Evolutionary conservation across 1,284 basidiomycete species (phyloP).

Genomic region (Veloboletus limbatus): DNA sequence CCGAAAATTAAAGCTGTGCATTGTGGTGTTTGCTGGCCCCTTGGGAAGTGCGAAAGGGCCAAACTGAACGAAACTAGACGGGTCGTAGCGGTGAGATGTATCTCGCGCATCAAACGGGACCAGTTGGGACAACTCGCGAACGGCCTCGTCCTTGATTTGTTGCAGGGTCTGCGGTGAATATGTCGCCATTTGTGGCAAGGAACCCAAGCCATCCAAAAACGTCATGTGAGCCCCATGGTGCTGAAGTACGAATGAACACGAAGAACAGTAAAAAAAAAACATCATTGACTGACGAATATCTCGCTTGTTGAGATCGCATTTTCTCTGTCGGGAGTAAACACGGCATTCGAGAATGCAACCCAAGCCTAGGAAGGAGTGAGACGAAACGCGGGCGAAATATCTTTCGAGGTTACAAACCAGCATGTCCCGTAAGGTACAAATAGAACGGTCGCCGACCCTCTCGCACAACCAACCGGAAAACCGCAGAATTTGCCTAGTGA

Average conservation of each 20-base stretch:
- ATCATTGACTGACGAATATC: conserved; percentile 64
- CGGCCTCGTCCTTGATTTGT: conserved; percentile 50
- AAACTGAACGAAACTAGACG: conserved; percentile 51
- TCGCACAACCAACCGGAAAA: conserved; percentile 82
- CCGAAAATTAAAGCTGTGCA: conserved; percentile 73
- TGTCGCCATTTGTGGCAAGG: conserved; percentile 65
- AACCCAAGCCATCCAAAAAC: conserved; percentile 79
- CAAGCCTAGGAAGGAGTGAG: conserved; percentile 64
- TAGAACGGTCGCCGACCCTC: conserved; percentile 63
- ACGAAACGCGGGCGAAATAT: conserved; percentile 5
- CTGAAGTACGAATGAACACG: conserved; percentile 39
- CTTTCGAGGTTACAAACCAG: conserved; percentile 52
- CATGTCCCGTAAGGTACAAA: conserved; percentile 85
- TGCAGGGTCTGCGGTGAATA: conserved; percentile 51
- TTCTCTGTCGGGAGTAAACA: conserved; percentile 38
- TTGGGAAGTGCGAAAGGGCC: conserved; percentile 75
- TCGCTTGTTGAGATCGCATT: conserved; percentile 45
- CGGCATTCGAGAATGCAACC: conserved; percentile 83
- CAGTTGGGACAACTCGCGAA: conserved; percentile 47
- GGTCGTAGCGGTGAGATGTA: conserved; percentile 36
- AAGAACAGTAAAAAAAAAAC: not conserved
- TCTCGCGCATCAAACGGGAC: conserved; percentile 41
- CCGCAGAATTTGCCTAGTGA: conserved; percentile 69
- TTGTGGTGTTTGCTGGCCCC: conserved; percentile 44
- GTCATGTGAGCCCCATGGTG: conserved; percentile 88